Percentiles rank a stretch among this genome's conserved stretches.
Evolutionary conservation across 768 basidiomycete species (phyloP).

Genomic region (Neoboletus brunneissimus): DNA sequence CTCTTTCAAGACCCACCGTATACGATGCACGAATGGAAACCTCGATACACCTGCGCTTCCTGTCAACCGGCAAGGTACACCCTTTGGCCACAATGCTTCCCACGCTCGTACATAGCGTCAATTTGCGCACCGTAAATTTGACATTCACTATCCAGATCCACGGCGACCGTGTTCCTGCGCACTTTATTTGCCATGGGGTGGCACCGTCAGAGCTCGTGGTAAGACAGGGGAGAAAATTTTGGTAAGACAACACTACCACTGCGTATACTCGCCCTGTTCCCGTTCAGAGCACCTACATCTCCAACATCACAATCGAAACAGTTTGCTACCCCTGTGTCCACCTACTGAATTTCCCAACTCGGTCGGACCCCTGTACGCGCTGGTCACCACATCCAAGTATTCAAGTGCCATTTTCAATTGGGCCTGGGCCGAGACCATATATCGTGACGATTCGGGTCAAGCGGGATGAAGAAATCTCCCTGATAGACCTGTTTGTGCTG

Average conservation of each 20-base stretch:
- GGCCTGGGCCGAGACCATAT: constrained; percentile 42
- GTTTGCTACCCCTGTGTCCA: constrained; percentile 27
- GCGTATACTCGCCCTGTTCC: neutral
- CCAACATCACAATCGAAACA: too few relatives aligned
- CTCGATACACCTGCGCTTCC: constrained; percentile 42
- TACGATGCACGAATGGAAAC: constrained; percentile 17
- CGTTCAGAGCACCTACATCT: constrained; percentile 32
- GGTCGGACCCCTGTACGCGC: constrained; percentile 50
- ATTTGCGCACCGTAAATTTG: constrained; percentile 17
- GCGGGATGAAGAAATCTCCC: constrained; percentile 24
- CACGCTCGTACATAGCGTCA: constrained; percentile 28
- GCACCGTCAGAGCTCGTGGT: constrained; percentile 47
- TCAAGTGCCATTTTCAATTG: constrained; percentile 47
- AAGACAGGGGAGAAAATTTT: constrained; percentile 45
- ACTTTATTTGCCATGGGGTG: constrained; percentile 37
- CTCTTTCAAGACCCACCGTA: constrained; percentile 10
- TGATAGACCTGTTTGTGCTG: constrained; percentile 44
- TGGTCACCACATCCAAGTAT: constrained; percentile 38
- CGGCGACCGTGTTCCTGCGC: constrained; percentile 48
- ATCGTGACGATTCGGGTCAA: constrained; percentile 46
- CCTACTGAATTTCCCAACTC: constrained; percentile 40
- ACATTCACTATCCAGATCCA: constrained; percentile 56
- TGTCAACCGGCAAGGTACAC: constrained; percentile 47
- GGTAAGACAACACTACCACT: constrained; percentile 37
- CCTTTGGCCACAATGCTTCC: constrained; percentile 38